These are phyloP conservation scores for Orbilia blumenaviensis DNA, from an alignment of 2,329 filamentous ascomycete genomes.

Conservation along the genomic window DNA sequence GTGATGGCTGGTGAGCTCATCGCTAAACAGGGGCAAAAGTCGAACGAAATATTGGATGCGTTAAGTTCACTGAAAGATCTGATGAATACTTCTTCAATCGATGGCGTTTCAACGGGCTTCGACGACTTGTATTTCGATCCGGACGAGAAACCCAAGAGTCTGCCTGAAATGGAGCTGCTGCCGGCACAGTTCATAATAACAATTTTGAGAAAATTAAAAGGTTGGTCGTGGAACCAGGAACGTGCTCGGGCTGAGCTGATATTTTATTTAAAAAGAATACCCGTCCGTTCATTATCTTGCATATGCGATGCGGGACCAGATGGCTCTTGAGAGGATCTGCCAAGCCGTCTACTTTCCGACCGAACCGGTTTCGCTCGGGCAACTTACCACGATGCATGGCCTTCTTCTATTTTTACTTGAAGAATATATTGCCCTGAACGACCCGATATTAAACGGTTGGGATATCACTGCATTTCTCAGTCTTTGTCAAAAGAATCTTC, in stretches of 20 bases:
- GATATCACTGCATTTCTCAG: conserved; percentile 18
- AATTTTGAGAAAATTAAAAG: conserved; percentile 30
- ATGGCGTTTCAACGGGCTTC: conserved; percentile 34
- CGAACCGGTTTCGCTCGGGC: conserved; percentile 42
- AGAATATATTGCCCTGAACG: conserved; percentile 34
- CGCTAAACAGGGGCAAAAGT: conserved; percentile 29
- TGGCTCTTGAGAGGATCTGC: conserved; percentile 43
- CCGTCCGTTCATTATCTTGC: conserved; percentile 36
- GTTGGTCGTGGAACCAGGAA: background rate
- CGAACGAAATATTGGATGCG: conserved; percentile 43
- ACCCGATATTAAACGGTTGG: conserved; percentile 38
- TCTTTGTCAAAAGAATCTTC: conserved; percentile 42
- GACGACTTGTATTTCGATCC: conserved; percentile 50
- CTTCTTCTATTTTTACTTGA: conserved; percentile 36
- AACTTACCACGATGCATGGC: conserved; percentile 49
- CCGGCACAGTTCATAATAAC: conserved; percentile 42
- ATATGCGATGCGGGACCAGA: conserved; percentile 46
- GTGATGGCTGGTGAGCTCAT: conserved; percentile 48
- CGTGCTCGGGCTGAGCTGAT: background rate
- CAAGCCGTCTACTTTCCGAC: conserved; percentile 50
- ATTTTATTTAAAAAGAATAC: conserved; percentile 11
- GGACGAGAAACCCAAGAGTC: conserved; percentile 26
- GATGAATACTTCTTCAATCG: conserved; percentile 43
- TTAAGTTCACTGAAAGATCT: conserved; percentile 46
- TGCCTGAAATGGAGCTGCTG: conserved; percentile 42